Evolutionary conservation across 2,329 filamentous ascomycete genomes (phyloP).

Genomic region (Trichoderma sp.): DNA sequence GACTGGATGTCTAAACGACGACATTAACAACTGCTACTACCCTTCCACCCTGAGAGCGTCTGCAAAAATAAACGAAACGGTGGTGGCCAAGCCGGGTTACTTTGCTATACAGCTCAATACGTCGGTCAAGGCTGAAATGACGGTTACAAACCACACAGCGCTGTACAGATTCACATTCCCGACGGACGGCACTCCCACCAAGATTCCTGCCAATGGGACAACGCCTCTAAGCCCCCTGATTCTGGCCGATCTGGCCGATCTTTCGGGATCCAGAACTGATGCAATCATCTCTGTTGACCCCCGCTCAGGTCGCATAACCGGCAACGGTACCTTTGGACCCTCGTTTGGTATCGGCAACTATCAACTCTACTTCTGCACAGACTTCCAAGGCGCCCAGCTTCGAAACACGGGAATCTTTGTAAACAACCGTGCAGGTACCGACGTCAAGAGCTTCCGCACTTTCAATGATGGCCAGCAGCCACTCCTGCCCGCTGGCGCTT

Average conservation of each 20-base stretch:
- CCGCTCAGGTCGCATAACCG: slow-evolving; percentile 58
- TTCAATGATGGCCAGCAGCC: slow-evolving; percentile 37
- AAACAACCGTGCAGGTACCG: slow-evolving; percentile 54
- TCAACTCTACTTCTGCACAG: slow-evolving; percentile 62
- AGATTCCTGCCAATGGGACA: slow-evolving; percentile 20
- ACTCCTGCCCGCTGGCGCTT: slow-evolving; percentile 56
- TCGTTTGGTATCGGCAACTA: slow-evolving; percentile 66
- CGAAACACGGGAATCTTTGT: slow-evolving; percentile 62
- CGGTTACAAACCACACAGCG: slow-evolving; percentile 61
- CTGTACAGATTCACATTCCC: slow-evolving; percentile 65
- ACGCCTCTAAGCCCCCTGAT: slow-evolving; percentile 52
- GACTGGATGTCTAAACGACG: slow-evolving; percentile 50
- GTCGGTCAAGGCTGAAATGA: slow-evolving; percentile 65
- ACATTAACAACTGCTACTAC: slow-evolving; percentile 55
- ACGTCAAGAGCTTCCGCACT: slow-evolving; percentile 45
- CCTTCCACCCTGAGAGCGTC: slow-evolving; percentile 52
- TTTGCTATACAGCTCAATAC: slow-evolving; percentile 62
- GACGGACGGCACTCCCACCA: slow-evolving; percentile 35
- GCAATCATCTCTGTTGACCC: slow-evolving; percentile 41
- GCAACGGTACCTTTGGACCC: slow-evolving; percentile 60
- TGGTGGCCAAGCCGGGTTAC: slow-evolving; percentile 64
- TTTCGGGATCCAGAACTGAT: slow-evolving; percentile 42
- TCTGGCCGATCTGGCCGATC: slow-evolving; percentile 62
- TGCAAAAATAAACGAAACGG: slow-evolving; percentile 53
- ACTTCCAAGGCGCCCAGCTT: slow-evolving; percentile 58